These are phyloP conservation scores for Alternaria ventricosa DNA, from an alignment of 2,329 filamentous ascomycete species.

Conservation along the genomic window DNA sequence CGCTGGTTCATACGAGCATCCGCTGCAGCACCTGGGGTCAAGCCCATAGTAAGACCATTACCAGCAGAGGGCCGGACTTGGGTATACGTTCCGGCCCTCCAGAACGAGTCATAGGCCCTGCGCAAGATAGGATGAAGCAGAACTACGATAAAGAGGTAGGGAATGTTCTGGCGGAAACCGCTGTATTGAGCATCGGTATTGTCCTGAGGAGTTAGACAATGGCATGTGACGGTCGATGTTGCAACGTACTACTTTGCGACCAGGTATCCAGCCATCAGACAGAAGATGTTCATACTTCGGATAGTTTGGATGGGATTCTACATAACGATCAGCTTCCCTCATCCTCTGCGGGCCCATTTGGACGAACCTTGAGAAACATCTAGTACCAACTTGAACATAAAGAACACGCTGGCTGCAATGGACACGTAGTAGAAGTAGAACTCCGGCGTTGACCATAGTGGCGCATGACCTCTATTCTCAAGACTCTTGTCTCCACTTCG, in stretches of 20 bases:
- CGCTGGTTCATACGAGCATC: slow-evolving; percentile 67
- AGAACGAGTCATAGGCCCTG: slow-evolving; percentile 68
- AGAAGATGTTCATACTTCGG: slow-evolving; percentile 73
- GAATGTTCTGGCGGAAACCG: slow-evolving; percentile 84
- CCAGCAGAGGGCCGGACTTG: slow-evolving; percentile 46
- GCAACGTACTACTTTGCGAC: slow-evolving; percentile 78
- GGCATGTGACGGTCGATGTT: not conserved
- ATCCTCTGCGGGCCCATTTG: not conserved
- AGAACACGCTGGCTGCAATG: slow-evolving; percentile 71
- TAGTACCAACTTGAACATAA: slow-evolving; percentile 91
- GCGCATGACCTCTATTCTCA: slow-evolving; percentile 60
- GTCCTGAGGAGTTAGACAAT: slow-evolving; percentile 63
- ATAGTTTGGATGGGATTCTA: slow-evolving; percentile 84
- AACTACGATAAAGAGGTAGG: slow-evolving; percentile 76
- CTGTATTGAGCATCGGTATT: slow-evolving; percentile 88
- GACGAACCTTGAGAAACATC: slow-evolving; percentile 79
- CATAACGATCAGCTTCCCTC: slow-evolving; percentile 3
- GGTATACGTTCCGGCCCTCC: slow-evolving; percentile 54
- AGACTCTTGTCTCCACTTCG: slow-evolving; percentile 26
- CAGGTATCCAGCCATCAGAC: slow-evolving; percentile 86
- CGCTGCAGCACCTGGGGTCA: slow-evolving; percentile 57
- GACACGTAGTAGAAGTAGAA: slow-evolving; percentile 81
- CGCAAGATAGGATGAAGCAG: slow-evolving; percentile 81
- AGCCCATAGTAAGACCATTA: slow-evolving; percentile 48
- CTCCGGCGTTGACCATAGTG: slow-evolving; percentile 86